A percentile compares a stretch with the other conserved stretches of the same genome.
These are phyloP conservation scores for Penicillium digitatum DNA, from an alignment of 2,329 filamentous ascomycete species.

Conservation along the genomic window DNA sequence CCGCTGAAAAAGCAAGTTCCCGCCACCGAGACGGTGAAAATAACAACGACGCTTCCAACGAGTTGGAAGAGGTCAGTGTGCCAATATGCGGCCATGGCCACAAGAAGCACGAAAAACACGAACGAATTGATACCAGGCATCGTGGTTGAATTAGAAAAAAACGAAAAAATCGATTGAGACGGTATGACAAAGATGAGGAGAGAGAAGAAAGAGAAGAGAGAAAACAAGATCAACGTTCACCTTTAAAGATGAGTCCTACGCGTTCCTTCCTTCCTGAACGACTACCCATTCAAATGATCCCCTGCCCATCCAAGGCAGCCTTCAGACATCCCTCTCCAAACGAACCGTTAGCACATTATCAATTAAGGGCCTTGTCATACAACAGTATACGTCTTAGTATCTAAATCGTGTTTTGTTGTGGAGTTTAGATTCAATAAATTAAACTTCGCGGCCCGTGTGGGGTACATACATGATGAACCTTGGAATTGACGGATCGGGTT, in stretches of 20 bases:
- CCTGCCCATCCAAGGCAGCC: not conserved
- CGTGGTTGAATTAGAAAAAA: not conserved
- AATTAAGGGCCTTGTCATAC: not conserved
- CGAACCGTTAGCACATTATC: not conserved
- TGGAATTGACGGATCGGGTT: not conserved
- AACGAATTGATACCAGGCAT: not conserved
- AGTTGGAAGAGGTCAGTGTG: not conserved
- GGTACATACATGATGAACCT: not conserved
- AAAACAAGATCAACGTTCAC: not conserved
- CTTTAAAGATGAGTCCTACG: not conserved
- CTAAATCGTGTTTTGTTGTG: not conserved
- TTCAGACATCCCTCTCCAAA: not conserved
- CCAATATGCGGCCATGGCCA: not conserved
- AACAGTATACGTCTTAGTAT: not conserved
- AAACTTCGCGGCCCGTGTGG: slow-evolving; percentile 10
- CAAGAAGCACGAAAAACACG: not conserved
- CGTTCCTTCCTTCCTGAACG: not conserved
- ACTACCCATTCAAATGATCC: not conserved
- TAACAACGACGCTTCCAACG: not conserved
- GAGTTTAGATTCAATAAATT: not conserved
- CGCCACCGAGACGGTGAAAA: not conserved
- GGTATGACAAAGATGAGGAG: not conserved
- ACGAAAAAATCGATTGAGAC: not conserved
- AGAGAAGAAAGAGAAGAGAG: not conserved
- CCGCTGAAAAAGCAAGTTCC: not conserved